These are phyloP conservation scores for Aechmea fasciata DNA, from an alignment of 176 grass and related monocot species.

Conservation along the genomic window DNA sequence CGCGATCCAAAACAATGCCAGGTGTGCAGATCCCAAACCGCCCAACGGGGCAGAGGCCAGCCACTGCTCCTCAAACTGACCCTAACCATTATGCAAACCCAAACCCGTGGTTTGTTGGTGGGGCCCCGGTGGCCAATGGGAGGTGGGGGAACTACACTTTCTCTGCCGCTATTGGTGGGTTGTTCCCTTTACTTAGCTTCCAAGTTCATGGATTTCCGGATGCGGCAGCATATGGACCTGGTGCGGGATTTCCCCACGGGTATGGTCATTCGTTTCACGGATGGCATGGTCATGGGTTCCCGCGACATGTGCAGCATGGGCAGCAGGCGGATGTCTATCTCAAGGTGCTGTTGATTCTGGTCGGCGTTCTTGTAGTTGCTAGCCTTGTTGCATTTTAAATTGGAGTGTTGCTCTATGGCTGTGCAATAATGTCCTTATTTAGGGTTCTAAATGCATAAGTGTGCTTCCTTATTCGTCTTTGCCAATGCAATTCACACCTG, in stretches of 20 bases:
- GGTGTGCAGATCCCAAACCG: conserved; percentile 41
- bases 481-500: neutral
- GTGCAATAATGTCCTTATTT: conserved; percentile 7
- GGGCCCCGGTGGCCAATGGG: conserved; percentile 29
- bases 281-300: conserved; percentile 52
- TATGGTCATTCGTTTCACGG: conserved; percentile 43
- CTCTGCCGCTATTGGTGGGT: conserved; percentile 66
- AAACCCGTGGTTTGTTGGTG: conserved; percentile 60
- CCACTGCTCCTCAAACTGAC: conserved; percentile 44
- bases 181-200: conserved; percentile 77
- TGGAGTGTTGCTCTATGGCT: neutral
- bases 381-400: conserved; percentile 62
- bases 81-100: conserved; percentile 28
- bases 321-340: conserved; percentile 61
- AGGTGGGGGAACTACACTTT: conserved; percentile 80
- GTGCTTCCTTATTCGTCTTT: neutral
- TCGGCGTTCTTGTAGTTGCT: conserved; percentile 56
- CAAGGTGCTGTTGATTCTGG: conserved; percentile 44
- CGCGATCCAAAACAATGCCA: conserved; percentile 27
- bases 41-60: conserved; percentile 47
- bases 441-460: neutral
- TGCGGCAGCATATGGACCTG: conserved; percentile 41
- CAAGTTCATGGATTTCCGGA: conserved; percentile 77
- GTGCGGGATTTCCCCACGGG: conserved; percentile 35
- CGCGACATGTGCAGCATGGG: conserved; percentile 34